Evolutionary conservation across 805 yeast species (phyloP).

Genomic region (Lachancea sp.): DNA sequence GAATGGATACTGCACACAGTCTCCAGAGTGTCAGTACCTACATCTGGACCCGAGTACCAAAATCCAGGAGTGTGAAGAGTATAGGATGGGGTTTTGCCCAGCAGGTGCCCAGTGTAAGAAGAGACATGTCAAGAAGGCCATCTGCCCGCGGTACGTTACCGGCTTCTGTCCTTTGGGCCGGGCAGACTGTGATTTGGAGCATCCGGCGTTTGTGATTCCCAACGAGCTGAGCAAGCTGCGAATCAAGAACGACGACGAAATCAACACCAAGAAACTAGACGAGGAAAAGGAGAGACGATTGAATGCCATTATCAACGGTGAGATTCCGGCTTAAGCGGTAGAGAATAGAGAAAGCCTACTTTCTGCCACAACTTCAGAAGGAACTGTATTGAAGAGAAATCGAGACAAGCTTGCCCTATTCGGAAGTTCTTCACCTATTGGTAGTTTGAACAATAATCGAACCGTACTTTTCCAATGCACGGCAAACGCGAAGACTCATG

Average conservation of each 20-base stretch:
- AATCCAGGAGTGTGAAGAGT: slow-evolving; percentile 82
- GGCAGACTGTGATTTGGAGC: slow-evolving; percentile 66
- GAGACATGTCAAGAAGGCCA: slow-evolving; percentile 67
- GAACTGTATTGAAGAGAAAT: too few species aligned
- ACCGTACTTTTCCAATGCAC: too few species aligned
- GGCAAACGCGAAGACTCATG: too few species aligned
- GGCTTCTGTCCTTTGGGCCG: slow-evolving; percentile 94
- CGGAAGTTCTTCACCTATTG: too few species aligned
- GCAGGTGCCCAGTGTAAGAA: slow-evolving; percentile 82
- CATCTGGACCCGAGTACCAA: slow-evolving; percentile 87
- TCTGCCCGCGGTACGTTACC: slow-evolving; percentile 74
- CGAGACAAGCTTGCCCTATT: too few species aligned
- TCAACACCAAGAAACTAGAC: slow-evolving; percentile 31
- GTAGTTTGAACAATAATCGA: too few species aligned
- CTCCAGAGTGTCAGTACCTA: slow-evolving; percentile 87
- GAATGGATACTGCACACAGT: slow-evolving; percentile 79
- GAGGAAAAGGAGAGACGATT: slow-evolving; percentile 32
- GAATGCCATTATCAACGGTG: slow-evolving; percentile 34
- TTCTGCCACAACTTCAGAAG: too few species aligned
- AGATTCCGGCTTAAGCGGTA: slow-evolving; percentile 11
- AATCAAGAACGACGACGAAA: slow-evolving; percentile 31
- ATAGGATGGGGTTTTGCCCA: slow-evolving; percentile 84
- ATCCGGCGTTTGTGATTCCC: slow-evolving; percentile 62
- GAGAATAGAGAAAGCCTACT: too few species aligned
- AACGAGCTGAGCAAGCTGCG: slow-evolving; percentile 31